Evolutionary conservation across 148 eudicot genomes (phyloP).

Genomic region (Limonium bicolor): DNA sequence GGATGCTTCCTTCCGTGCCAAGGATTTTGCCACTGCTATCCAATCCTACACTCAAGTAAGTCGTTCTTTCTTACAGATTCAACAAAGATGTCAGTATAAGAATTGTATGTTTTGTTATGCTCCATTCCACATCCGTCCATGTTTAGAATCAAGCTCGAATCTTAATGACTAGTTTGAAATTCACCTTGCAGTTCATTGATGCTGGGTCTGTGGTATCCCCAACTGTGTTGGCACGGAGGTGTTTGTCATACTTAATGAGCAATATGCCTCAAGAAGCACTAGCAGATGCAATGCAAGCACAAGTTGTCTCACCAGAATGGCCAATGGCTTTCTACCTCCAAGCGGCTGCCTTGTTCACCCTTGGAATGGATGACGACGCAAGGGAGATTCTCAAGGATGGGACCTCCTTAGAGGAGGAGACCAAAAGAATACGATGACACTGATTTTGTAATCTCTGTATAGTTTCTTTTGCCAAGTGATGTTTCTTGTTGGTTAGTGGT

Average conservation of each 20-base stretch:
- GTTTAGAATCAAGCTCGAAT: no score
- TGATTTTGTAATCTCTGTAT: no score
- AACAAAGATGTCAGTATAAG: no score
- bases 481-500: no score
- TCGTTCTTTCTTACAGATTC: background rate
- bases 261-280: conserved; percentile 63
- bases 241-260: conserved; percentile 52
- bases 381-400: conserved; percentile 61
- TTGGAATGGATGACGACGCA: conserved; percentile 70
- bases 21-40: conserved; percentile 5
- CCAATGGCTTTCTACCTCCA: conserved; percentile 67
- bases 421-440: no score
- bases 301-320: conserved; percentile 62
- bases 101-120: no score
- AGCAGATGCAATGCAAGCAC: conserved; percentile 78
- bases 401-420: conserved; percentile 36
- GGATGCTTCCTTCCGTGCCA: conserved; percentile 2
- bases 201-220: conserved; percentile 53
- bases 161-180: no score
- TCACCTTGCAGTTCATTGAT: conserved; percentile 47
- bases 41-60: conserved; percentile 4
- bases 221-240: conserved; percentile 55
- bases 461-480: no score
- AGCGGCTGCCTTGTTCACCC: conserved; percentile 63
- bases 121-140: no score